Conservation (phyloP, 306 rosid species). For the Rosa rugosa region DNA sequence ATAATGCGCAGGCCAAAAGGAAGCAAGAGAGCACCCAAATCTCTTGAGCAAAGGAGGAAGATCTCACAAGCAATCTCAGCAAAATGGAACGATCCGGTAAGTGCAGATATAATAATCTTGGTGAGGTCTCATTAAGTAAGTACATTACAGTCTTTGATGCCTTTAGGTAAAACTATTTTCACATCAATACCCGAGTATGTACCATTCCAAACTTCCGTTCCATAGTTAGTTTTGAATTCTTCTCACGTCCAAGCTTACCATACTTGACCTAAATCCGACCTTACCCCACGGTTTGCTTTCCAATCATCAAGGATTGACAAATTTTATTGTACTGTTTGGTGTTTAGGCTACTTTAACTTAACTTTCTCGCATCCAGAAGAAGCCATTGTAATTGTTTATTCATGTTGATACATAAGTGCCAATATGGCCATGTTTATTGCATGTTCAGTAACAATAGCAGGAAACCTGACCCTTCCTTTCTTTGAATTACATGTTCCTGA, state of each 20-base stretch:
- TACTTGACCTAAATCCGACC: constrained; percentile 3
- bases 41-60: constrained; percentile 82
- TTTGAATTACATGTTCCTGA: neutral
- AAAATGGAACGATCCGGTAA: constrained; percentile 93
- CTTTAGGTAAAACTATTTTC: neutral
- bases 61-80: constrained; percentile 88
- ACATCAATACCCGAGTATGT: neutral
- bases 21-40: constrained; percentile 78
- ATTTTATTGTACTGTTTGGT: neutral
- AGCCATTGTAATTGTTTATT: neutral
- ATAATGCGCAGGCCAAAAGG: constrained; percentile 40
- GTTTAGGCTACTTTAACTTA: constrained; percentile 2
- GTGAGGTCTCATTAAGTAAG: constrained; percentile 14
- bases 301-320: neutral
- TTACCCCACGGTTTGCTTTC: neutral
- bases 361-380: neutral
- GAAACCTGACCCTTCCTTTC: neutral
- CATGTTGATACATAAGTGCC: neutral
- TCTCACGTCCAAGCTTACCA: neutral
- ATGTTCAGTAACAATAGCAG: neutral
- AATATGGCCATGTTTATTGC: neutral
- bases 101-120: constrained; percentile 34
- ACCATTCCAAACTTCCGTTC: neutral
- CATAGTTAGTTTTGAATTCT: neutral
- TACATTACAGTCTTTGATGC: neutral